Base-by-base conservation (phyloP, 805 yeast genomes). In the Metschnikowia continentalis region DNA sequence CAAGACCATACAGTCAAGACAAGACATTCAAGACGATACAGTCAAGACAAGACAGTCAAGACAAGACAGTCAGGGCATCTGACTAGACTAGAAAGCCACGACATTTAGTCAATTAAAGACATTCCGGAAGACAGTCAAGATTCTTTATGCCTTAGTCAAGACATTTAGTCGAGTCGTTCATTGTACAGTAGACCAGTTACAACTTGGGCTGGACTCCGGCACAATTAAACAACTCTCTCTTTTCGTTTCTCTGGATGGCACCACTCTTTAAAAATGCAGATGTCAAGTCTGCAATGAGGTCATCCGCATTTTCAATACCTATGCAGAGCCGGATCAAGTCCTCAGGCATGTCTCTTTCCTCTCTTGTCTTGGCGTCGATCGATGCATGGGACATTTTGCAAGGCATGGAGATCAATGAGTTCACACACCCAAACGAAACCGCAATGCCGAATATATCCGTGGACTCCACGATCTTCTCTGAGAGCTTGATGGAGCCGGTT, bases 381-480 rank as follows among this genome's bases (percentile, higher is more conserved):
- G 96, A 86, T n/a, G 97, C 97, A 65, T 91, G 98, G 6, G 96
- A 88, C 97, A 91, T 91, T 68, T 81, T 81, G 68, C 97, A 89
- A 14, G 98, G 98, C 84, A 91, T 80, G 37, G 96, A 89, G 51
- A 91, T 89, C 64, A 91, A 77, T 15, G 96, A 88, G 74, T 90
- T 89, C 54, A 92, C 96, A 67, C 96, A 87, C 20, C 98, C 98
- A 70, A 91, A 91, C 10, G 96, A 87, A 7, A 91, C 97, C 6
- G 96, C 88, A 56, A 91, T 89, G 37, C 91, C 89, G 74, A 86
- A 91, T 37, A 92, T 74, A 50, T 84, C 81, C 20, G 92, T 83
- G 42, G 78, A 74, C 58, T 88, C 92, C 23, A 90, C 90, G 54
- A 91, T 82, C 50, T 78, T 76, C 64, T 86, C 90, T 36, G 87